Conservation (phyloP, 1,139 yeast genomes). For the Candida tetrigidarum region DNA sequence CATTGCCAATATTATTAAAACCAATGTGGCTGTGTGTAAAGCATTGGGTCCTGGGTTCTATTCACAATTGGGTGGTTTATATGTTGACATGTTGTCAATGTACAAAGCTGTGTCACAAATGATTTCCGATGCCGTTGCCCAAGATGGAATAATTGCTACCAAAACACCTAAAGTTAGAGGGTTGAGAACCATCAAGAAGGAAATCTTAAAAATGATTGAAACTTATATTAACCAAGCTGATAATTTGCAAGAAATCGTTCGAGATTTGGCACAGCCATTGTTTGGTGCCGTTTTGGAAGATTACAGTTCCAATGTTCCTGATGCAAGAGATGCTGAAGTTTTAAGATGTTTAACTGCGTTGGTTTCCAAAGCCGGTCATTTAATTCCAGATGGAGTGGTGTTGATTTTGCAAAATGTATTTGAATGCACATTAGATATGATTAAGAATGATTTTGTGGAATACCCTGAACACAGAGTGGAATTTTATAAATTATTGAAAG, state of each 20-base stretch:
- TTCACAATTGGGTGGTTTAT: slow-evolving; percentile 85
- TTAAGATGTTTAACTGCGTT: slow-evolving; percentile 93
- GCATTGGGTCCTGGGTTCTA: slow-evolving; percentile 93
- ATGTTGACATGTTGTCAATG: slow-evolving; percentile 86
- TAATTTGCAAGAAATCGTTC: slow-evolving; percentile 83
- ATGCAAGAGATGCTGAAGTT: slow-evolving; percentile 98
- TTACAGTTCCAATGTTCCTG: slow-evolving; percentile 87
- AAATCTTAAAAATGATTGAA: slow-evolving; percentile 86
- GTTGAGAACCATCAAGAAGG: slow-evolving; percentile 94
- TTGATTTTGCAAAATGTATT: slow-evolving; percentile 88
- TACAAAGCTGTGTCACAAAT: slow-evolving; percentile 91
- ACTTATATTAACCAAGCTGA: slow-evolving; percentile 88
- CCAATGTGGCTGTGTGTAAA: slow-evolving; percentile 92
- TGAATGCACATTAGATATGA: slow-evolving; percentile 94
- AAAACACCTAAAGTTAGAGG: slow-evolving; percentile 96
- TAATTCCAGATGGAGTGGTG: slow-evolving; percentile 91
- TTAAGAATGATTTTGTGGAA: slow-evolving; percentile 91
- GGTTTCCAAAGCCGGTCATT: slow-evolving; percentile 81
- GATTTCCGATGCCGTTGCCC: slow-evolving; percentile 80
- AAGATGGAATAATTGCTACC: slow-evolving; percentile 85
- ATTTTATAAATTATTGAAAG: slow-evolving; percentile 86
- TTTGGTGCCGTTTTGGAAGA: slow-evolving; percentile 88
- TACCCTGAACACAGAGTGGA: slow-evolving; percentile 98
- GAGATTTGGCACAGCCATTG: slow-evolving; percentile 82
- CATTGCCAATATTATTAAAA: slow-evolving; percentile 90